Evolutionary conservation across 1,284 basidiomycete genomes (phyloP).

Genomic region (Moesziomyces sp.): DNA sequence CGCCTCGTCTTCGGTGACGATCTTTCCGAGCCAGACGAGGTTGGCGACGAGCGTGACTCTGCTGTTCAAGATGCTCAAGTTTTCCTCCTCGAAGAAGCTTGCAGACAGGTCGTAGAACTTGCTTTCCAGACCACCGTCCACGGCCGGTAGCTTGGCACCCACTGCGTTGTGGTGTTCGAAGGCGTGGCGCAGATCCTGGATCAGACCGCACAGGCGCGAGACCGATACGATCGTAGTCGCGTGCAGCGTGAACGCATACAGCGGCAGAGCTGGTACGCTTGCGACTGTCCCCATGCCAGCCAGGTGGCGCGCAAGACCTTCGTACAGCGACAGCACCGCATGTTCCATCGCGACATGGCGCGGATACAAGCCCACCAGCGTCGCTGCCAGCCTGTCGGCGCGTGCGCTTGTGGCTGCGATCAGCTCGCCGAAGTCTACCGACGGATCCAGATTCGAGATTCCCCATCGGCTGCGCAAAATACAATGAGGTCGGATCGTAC

Average conservation of each 20-base stretch:
- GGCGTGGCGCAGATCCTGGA: conserved; percentile 28
- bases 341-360: conserved; percentile 39
- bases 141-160: neutral
- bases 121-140: conserved; percentile 20
- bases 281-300: conserved; percentile 20
- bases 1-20: conserved; percentile 7
- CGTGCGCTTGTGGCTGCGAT: conserved; percentile 18
- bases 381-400: conserved; percentile 20
- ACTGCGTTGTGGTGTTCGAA: conserved; percentile 33
- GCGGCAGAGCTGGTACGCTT: conserved; percentile 11
- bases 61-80: conserved; percentile 28
- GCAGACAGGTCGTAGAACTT: conserved; percentile 4
- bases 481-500: neutral
- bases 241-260: conserved; percentile 38
- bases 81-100: conserved; percentile 42
- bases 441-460: conserved; percentile 29
- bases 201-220: conserved; percentile 44
- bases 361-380: conserved; percentile 21
- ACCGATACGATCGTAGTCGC: conserved; percentile 39
- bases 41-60: conserved; percentile 43
- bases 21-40: conserved; percentile 41
- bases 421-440: conserved; percentile 30
- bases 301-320: conserved; percentile 22
- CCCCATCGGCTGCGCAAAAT: conserved; percentile 24
- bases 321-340: conserved; percentile 31